Evolutionary conservation across 2,329 filamentous ascomycete genomes (phyloP).

Genomic region (Coniochaeta pulveracea): DNA sequence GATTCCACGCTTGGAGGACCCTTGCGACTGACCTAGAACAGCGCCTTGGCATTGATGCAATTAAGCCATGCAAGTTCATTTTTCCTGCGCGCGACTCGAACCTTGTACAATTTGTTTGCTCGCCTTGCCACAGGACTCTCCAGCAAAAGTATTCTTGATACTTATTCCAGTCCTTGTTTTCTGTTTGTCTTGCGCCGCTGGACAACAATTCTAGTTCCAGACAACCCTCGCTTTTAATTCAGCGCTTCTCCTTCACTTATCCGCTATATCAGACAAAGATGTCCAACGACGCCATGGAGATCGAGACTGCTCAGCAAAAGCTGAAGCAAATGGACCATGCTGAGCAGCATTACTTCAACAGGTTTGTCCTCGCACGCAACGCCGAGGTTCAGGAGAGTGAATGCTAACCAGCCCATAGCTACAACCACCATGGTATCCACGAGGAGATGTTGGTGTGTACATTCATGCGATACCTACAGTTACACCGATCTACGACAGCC

Average conservation of each 20-base stretch:
- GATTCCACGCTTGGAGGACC: no score
- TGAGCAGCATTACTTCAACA: slow-evolving; percentile 99
- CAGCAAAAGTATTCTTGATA: no score
- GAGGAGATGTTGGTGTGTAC: slow-evolving; percentile 90
- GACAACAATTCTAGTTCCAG: not conserved
- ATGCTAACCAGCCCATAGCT: slow-evolving; percentile 43
- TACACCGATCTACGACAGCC: no score
- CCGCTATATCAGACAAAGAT: slow-evolving; percentile 18
- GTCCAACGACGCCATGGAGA: slow-evolving; percentile 40
- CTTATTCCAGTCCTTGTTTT: not conserved
- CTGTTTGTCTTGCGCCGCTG: not conserved
- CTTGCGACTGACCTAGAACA: slow-evolving; percentile 1
- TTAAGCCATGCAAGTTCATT: slow-evolving; percentile 3
- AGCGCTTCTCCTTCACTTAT: no score
- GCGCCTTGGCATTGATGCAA: slow-evolving; percentile 2
- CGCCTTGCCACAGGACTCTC: no score
- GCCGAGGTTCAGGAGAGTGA: not conserved
- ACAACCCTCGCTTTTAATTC: no score
- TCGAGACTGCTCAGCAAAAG: slow-evolving; percentile 48
- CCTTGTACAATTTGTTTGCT: no score
- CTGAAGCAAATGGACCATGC: slow-evolving; percentile 76
- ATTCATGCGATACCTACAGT: no score
- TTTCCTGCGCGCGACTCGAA: slow-evolving; percentile 2
- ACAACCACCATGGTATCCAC: slow-evolving; percentile 95
- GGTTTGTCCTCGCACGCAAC: slow-evolving; percentile 38